Conservation (phyloP, 2,329 filamentous ascomycete species). For the Calycina herbarum region DNA sequence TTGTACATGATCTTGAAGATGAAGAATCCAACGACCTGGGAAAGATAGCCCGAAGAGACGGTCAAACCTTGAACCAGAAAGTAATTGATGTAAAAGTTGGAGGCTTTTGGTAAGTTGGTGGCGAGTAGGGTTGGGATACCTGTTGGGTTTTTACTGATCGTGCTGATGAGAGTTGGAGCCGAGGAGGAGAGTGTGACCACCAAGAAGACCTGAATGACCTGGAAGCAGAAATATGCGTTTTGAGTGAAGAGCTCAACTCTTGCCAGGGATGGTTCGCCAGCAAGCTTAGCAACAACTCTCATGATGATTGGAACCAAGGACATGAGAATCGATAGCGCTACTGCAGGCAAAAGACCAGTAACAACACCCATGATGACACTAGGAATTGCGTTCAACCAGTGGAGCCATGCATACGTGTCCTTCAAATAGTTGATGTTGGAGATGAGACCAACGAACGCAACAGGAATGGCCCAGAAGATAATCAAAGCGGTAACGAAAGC, state of each 20-base stretch:
- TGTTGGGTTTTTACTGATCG: conserved; percentile 64
- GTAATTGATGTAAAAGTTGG: conserved; percentile 95
- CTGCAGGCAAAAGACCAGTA: conserved; percentile 77
- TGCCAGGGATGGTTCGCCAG: conserved; percentile 77
- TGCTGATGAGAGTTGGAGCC: conserved; percentile 66
- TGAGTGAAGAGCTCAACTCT: conserved; percentile 86
- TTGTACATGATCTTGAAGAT: conserved; percentile 74
- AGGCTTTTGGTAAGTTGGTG: conserved; percentile 73
- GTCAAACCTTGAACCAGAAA: conserved; percentile 89
- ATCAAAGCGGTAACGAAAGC: conserved; percentile 76
- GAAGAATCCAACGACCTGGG: conserved; percentile 73
- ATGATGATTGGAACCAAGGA: conserved; percentile 81
- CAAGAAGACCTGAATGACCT: conserved; percentile 89
- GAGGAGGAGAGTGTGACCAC: conserved; percentile 81
- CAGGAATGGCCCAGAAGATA: conserved; percentile 79
- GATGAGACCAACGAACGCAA: conserved; percentile 79
- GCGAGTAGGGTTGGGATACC: conserved; percentile 66
- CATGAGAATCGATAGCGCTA: conserved; percentile 81
- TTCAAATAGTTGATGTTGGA: conserved; percentile 75
- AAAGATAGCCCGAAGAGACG: conserved; percentile 70
- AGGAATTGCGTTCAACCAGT: conserved; percentile 74
- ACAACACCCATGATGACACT: conserved; percentile 73
- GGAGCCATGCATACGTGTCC: conserved; percentile 64
- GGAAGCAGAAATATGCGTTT: conserved; percentile 88
- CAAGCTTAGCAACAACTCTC: conserved; percentile 74